Evolutionary conservation across 768 basidiomycete species (phyloP), one percentile per base, ranked within the genome.

Genomic region (Russula dissimulans): DNA sequence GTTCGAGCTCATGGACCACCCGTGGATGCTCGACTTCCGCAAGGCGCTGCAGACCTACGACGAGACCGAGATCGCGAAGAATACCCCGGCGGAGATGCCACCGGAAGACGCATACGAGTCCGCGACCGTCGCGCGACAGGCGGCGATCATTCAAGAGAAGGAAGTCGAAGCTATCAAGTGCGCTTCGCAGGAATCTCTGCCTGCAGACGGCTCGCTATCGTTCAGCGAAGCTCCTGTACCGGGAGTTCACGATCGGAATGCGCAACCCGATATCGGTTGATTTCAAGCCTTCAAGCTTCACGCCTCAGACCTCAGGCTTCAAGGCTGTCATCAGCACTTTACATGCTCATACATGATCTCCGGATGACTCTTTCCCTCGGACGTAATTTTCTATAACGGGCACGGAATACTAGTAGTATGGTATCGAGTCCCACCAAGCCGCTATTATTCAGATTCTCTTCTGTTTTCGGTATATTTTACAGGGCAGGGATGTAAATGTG

Each of bases 1-100:
- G 0, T 72, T 76, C 22, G 92, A 97, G 68, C 81, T 98, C 32
- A 82, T 94, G 74, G 79, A 85, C 42, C 91, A 97, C 71, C 81
- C 83, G 15, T 98, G 97, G 95, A 89, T 95, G 80, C 75, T 87
- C 43, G 84, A 87, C 56, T 86, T 92, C 71, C 81, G 86, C 55
- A 87, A 86, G 67, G 81, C 84, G 9, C 75, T 91, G 41, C 69
- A 80, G 51, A 82, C 76, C 62, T 89, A 86, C 66, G 85, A 89
- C 64, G 84, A 85, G 60, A 78, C 77, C 3, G 84, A 86, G 66
- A 74, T 81, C 63, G 76, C 78, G 29, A 75, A 78, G 49, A 78
- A 73, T 54, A 78, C 80, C 54, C 75, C 78, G 8, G 67, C 70
- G 10, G 74, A 78, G 59, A 70, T 80, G 65, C 74, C 81, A 0